phyloP scores from a whole-genome alignment of 108 stramenopile species.

The Aurantiochytrium sp. region DNA sequence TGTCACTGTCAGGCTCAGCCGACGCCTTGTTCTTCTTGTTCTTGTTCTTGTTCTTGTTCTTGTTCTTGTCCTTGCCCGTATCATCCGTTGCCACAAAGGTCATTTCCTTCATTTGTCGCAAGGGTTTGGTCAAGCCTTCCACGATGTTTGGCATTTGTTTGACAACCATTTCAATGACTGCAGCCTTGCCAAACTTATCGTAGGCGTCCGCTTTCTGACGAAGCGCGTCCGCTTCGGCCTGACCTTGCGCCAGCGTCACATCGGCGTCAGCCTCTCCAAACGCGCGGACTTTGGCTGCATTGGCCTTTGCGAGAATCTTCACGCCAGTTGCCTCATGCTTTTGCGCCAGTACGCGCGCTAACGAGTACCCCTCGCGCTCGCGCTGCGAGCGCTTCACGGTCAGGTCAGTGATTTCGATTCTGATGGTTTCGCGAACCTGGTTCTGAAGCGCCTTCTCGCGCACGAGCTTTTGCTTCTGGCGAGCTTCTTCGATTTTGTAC shows the following conservation, averaged over 20 bases:
- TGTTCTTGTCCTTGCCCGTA: too few relatives aligned
- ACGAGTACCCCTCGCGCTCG: constrained; percentile 37
- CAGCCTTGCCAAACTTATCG: constrained; percentile 34
- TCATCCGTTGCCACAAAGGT: constrained; percentile 18
- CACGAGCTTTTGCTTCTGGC: constrained; percentile 33
- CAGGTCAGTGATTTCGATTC: constrained; percentile 29
- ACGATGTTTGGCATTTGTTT: constrained; percentile 35
- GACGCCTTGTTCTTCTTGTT: too few relatives aligned
- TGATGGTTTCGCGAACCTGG: constrained; percentile 33
- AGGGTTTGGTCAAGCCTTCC: constrained; percentile 25
- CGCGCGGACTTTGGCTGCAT: not conserved
- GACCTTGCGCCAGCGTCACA: constrained; percentile 7
- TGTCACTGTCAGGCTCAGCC: too few relatives aligned
- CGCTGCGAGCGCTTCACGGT: constrained; percentile 28
- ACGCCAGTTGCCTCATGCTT: constrained; percentile 29
- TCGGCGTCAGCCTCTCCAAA: not conserved
- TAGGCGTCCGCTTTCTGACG: constrained; percentile 36
- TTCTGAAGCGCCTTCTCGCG: constrained; percentile 36
- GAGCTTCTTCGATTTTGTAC: constrained; percentile 34
- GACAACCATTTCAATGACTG: constrained; percentile 31
- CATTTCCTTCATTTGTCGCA: constrained; percentile 30
- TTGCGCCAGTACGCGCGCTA: constrained; percentile 34
- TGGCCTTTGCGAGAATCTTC: not conserved
- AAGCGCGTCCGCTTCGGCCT: constrained; percentile 30
- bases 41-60: too few relatives aligned